These are phyloP conservation scores for Pseudonectria buxi DNA, from an alignment of 2,329 filamentous ascomycete species.

Conservation along the genomic window DNA sequence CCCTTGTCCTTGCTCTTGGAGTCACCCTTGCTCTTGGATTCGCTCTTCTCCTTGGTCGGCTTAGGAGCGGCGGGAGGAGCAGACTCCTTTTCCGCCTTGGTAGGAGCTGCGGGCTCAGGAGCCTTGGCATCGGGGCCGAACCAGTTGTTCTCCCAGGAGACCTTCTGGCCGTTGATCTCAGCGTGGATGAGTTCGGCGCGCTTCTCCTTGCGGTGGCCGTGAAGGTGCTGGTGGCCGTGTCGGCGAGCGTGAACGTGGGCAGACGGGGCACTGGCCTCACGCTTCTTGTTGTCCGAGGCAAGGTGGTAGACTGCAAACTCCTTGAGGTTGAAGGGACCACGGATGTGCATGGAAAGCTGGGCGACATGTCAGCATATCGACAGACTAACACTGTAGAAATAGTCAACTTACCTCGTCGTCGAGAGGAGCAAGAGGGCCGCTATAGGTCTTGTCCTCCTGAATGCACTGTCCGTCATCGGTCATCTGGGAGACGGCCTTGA, in stretches of 20 bases:
- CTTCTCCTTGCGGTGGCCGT: constrained; percentile 40
- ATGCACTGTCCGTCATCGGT: constrained; percentile 47
- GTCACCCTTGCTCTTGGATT: constrained; percentile 7
- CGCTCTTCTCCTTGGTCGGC: not conserved
- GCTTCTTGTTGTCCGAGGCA: constrained; percentile 27
- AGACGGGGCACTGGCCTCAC: constrained; percentile 14
- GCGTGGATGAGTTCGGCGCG: constrained; percentile 45
- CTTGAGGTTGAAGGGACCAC: constrained; percentile 61
- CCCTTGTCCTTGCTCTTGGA: constrained; percentile 5
- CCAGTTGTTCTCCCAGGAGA: constrained; percentile 54
- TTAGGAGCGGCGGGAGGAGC: constrained; percentile 11
- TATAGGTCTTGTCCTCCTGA: constrained; percentile 45
- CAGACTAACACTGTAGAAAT: not conserved
- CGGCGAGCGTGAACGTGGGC: constrained; percentile 26
- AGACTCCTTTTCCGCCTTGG: constrained; percentile 1
- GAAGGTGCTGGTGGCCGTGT: constrained; percentile 44
- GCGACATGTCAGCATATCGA: not conserved
- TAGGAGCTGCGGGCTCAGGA: constrained; percentile 9
- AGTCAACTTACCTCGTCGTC: constrained; percentile 57
- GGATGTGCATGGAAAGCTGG: constrained; percentile 65
- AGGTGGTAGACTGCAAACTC: constrained; percentile 64
- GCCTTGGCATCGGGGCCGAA: constrained; percentile 29
- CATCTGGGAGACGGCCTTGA: constrained; percentile 60
- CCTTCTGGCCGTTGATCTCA: constrained; percentile 50
- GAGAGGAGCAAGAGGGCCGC: constrained; percentile 58